Evolutionary conservation across 1,284 basidiomycete species (phyloP).

Genomic region (Tausonia pullulans): DNA sequence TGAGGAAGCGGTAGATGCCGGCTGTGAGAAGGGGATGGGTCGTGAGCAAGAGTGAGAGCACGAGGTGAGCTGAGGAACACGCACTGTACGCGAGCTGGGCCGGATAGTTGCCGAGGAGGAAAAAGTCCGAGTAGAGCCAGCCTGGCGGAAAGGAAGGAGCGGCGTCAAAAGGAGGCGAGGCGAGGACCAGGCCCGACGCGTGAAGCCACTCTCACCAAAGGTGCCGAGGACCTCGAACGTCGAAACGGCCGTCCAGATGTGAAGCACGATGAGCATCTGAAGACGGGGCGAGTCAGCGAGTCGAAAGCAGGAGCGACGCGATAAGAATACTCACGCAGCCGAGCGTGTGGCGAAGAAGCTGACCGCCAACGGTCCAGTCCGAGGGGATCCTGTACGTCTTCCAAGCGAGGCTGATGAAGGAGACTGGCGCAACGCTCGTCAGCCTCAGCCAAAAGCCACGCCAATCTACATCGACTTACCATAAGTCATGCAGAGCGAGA

Average conservation of each 20-base stretch:
- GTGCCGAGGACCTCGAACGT: conserved; percentile 86
- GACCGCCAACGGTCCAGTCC: conserved; percentile 82
- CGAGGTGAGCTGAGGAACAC: no score
- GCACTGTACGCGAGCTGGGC: conserved; percentile 75
- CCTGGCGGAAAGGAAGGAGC: conserved; percentile 39
- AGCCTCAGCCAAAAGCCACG: conserved; percentile 10
- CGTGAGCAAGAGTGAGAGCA: no score
- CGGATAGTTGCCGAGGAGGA: conserved; percentile 81
- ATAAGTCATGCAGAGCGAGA: conserved; percentile 90
- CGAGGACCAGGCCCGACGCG: neutral
- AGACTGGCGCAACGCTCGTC: conserved; percentile 41
- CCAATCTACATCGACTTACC: conserved; percentile 41
- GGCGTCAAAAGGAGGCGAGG: neutral
- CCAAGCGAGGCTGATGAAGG: conserved; percentile 70
- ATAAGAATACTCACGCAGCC: conserved; percentile 51
- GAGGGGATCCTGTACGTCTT: conserved; percentile 69
- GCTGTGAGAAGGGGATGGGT: no score
- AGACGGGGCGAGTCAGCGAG: neutral
- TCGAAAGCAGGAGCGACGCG: conserved; percentile 1
- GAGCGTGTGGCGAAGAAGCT: conserved; percentile 74
- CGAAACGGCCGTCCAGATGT: conserved; percentile 82
- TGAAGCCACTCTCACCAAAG: conserved; percentile 48
- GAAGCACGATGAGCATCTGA: conserved; percentile 73
- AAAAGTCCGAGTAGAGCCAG: conserved; percentile 98
- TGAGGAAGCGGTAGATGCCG: conserved; percentile 86